A percentile compares a stretch with the other conserved stretches of the same genome.
Evolutionary conservation across 352 stramenopile species (phyloP).

Genomic region (Lagenidium giganteum): DNA sequence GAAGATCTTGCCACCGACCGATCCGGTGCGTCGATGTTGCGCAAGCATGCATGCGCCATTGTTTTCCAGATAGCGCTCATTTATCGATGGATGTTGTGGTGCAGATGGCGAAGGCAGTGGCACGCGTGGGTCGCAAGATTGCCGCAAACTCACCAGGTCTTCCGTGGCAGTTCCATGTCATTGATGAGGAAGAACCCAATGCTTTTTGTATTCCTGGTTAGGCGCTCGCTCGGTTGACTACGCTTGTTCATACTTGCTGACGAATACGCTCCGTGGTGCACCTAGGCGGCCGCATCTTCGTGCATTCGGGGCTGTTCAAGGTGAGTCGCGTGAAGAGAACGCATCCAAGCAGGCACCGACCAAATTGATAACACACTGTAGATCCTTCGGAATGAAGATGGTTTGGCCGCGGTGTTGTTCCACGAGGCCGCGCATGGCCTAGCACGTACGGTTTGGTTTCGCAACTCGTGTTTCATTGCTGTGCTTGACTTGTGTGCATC

Average conservation of each 20-base stretch:
- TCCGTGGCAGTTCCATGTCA: conserved; percentile 71
- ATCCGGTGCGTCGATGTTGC: conserved; percentile 49
- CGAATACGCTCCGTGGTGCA: too few relatives aligned
- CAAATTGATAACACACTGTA: too few relatives aligned
- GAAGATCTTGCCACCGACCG: conserved; percentile 35
- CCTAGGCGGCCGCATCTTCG: conserved; percentile 65
- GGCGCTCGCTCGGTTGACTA: too few relatives aligned
- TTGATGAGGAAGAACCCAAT: conserved; percentile 60
- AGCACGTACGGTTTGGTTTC: conserved; percentile 32
- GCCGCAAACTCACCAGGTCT: too few relatives aligned
- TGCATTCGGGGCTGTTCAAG: conserved; percentile 73
- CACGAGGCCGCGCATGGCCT: conserved; percentile 68
- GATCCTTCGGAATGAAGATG: conserved; percentile 51
- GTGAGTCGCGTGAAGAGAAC: too few relatives aligned
- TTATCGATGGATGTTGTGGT: conserved; percentile 38
- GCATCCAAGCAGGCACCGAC: too few relatives aligned
- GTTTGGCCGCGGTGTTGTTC: conserved; percentile 61
- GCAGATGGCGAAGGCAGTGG: too few relatives aligned
- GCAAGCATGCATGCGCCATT: too few relatives aligned
- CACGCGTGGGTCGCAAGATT: conserved; percentile 55
- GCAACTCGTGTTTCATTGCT: too few relatives aligned
- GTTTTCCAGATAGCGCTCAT: not conserved
- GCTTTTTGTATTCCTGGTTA: conserved; percentile 61
- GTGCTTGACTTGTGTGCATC: not conserved
- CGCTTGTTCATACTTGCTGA: too few relatives aligned